Conservation (phyloP, 345 rosid genomes). For the Populus pruinosa region DNA sequence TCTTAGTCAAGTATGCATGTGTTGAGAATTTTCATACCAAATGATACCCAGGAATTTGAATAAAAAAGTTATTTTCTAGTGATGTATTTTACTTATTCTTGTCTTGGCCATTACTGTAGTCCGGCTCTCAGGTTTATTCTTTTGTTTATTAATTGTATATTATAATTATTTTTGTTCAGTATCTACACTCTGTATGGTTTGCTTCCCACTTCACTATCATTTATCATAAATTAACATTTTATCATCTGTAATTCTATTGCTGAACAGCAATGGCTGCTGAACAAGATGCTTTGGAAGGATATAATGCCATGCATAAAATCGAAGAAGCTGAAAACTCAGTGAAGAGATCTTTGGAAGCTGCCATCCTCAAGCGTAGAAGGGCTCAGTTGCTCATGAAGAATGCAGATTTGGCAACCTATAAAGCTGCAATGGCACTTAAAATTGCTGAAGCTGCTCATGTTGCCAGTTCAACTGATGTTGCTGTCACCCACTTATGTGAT, state of each 20-base stretch:
- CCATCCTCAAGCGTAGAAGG: constrained; percentile 50
- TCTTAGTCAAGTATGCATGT: background rate
- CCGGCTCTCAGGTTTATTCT: background rate
- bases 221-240: background rate
- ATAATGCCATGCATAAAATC: constrained; percentile 31
- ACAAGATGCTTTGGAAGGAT: constrained; percentile 48
- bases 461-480: constrained; percentile 31
- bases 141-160: background rate
- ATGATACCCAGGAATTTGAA: background rate
- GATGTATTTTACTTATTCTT: background rate
- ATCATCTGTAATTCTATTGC: background rate
- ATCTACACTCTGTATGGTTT: background rate
- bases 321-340: constrained; percentile 56
- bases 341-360: constrained; percentile 37
- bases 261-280: constrained; percentile 42
- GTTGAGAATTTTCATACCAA: background rate
- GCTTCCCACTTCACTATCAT: background rate
- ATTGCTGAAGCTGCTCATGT: constrained; percentile 60
- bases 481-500: constrained; percentile 30
- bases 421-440: constrained; percentile 59
- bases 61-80: background rate
- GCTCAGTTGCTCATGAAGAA: constrained; percentile 71
- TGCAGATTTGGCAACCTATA: constrained; percentile 82
- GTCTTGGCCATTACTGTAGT: background rate
- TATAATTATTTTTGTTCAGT: background rate